Base-by-base conservation (phyloP, 2,329 filamentous ascomycete species). In the Biscogniauxia sp. region DNA sequence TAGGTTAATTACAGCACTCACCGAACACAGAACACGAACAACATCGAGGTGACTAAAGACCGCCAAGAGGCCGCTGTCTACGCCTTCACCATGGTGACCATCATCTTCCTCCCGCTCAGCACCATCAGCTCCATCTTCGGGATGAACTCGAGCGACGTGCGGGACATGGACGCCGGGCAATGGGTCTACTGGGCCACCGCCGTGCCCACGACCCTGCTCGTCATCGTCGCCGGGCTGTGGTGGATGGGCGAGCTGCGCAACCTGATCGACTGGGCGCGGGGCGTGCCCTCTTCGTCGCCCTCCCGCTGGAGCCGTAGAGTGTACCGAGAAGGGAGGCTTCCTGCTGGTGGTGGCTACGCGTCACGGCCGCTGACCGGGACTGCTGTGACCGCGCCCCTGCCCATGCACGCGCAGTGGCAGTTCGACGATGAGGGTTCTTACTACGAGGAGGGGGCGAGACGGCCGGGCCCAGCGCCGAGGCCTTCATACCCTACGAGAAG, bases 101-200 rank as follows among this genome's bases (percentile, higher is more conserved):
- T 77, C 13, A 69, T 79, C 20, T 78, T 78, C 63, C 62, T 78
- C 13, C 76, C 76, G 68, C 66, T 72, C n/a, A 69, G 70, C 28
- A 67, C 70, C 53, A 69, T 76, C 23, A 70, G 71, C 3, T 74
- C 73, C 56, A 74, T 77, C 56, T 72, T 84, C 64, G 81, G 82
- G 57, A 84, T 84, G 80, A 83, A 84, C 68, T 81, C 80, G 3
- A 72, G 70, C 54, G 82, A 83, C 64, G 73, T 84, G 4, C 76
- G 80, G 25, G 77, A 83, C 64, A 80, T 82, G 76, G 72, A 78
- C n/a, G 69, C 71, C 8, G 72, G 73, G 3, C 80, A 83, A 69
- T 80, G 79, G 77, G 66, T 78, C 2, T 84, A 81, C 69, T 84
- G 82, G 82, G 76, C 73, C 1, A 74, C 77, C 0, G 79, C 81